Conservation (phyloP, 1,284 basidiomycete genomes). For the Termitomyces sp. region DNA sequence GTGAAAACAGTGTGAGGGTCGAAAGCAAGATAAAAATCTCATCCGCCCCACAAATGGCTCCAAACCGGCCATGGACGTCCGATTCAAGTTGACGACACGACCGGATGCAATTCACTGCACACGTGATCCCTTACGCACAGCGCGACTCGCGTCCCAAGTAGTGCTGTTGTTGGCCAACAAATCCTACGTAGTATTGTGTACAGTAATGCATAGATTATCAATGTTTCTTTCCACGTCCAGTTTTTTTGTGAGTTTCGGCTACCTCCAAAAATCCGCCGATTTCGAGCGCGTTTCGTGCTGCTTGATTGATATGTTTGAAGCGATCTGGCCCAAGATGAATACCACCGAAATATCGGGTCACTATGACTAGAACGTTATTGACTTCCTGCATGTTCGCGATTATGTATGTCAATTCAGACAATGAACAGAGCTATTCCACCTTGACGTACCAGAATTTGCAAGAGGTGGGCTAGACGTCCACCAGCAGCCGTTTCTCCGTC, state of each 20-base stretch:
- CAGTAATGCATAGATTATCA: background rate
- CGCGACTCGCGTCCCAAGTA: conserved; percentile 1
- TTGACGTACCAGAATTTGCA: conserved; percentile 74
- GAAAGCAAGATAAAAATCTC: conserved; percentile 16
- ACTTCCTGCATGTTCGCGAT: conserved; percentile 46
- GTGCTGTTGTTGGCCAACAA: too few relatives aligned
- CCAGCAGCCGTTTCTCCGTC: conserved; percentile 92
- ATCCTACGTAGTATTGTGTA: background rate
- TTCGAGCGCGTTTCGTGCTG: conserved; percentile 81
- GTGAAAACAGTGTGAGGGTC: conserved; percentile 10
- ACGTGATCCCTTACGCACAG: conserved; percentile 7
- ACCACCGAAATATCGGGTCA: conserved; percentile 79
- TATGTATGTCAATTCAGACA: background rate
- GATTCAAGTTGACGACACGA: background rate
- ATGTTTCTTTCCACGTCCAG: conserved; percentile 17
- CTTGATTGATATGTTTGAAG: conserved; percentile 91
- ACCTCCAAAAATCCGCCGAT: conserved; percentile 72
- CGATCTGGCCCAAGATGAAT: conserved; percentile 82
- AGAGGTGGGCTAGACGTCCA: conserved; percentile 76
- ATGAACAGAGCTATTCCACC: background rate
- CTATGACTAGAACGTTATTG: conserved; percentile 80
- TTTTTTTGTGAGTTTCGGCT: conserved; percentile 25
- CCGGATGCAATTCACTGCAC: background rate
- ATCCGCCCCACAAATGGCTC: conserved; percentile 19
- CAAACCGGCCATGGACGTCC: conserved; percentile 11